Percentiles rank a stretch among this genome's conserved stretches.
These are phyloP conservation scores for Hyaloscypha variabilis DNA, from an alignment of 495 filamentous ascomycete species.

Conservation along the genomic window DNA sequence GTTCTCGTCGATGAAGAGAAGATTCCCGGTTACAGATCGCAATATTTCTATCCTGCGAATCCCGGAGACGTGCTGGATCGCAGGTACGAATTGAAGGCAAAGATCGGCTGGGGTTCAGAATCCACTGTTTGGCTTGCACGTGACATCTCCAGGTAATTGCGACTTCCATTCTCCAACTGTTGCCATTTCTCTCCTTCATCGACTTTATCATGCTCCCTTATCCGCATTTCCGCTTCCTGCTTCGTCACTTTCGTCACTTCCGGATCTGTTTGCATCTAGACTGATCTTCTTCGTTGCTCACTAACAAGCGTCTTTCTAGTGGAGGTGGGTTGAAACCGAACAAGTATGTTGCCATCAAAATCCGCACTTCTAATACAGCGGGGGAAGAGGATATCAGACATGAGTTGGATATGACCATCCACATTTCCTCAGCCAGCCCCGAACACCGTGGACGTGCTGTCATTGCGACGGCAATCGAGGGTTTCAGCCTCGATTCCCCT, in stretches of 20 bases:
- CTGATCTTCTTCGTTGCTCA: slow-evolving; percentile 11
- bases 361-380: slow-evolving; percentile 31
- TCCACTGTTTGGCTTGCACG: slow-evolving; percentile 46
- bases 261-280: no score
- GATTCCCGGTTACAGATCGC: slow-evolving; percentile 36
- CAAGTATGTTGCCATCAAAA: slow-evolving; percentile 34
- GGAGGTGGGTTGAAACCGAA: no score
- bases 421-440: slow-evolving; percentile 37
- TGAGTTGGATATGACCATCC: slow-evolving; percentile 42
- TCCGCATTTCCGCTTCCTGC: no score
- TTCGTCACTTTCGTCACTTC: no score
- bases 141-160: slow-evolving; percentile 32
- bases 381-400: slow-evolving; percentile 37
- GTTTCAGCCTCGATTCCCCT: slow-evolving; percentile 38
- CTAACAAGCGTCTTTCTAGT: no score
- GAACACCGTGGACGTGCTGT: slow-evolving; percentile 38
- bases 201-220: no score
- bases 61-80: slow-evolving; percentile 42
- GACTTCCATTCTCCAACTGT: slow-evolving; percentile 25
- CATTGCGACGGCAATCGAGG: slow-evolving; percentile 38
- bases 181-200: not conserved
- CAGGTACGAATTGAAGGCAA: slow-evolving; percentile 42
- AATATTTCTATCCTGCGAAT: slow-evolving; percentile 46
- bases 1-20: slow-evolving; percentile 30
- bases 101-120: slow-evolving; percentile 44